Base-by-base conservation (phyloP, 1,284 basidiomycete genomes). In the Coniferiporia weirii region DNA sequence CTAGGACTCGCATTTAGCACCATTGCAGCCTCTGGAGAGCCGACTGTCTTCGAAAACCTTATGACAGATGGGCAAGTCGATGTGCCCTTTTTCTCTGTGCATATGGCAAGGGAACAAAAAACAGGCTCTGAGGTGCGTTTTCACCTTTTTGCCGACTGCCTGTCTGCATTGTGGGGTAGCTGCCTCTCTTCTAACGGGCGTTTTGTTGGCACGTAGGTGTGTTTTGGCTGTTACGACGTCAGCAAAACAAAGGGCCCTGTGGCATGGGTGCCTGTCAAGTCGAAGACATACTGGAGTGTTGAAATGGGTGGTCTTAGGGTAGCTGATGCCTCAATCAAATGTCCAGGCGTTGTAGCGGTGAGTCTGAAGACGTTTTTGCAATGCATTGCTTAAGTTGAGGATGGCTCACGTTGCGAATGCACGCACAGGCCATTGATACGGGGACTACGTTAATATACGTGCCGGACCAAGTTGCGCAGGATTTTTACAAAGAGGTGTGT, bases 1-100 rank as follows among this genome's bases (percentile, higher is more conserved):
- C 66, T 82, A 12, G 86, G 84, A 2, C 69, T 86, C 58, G 84
- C 79, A 9, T 88, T 85, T 62, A 71, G 80, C 32, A 72, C 75
- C 17, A 83, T 86, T 61, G 70, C 82, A 6, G 68, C 66, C 51
- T 77, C 73, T 0, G 67, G 66, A 12, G 59, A 75, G 56, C 75
- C 79, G 6, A 86, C 85, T 0, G 76, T 85, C 62, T 83, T 87
- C 63, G 86, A 89, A 67, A 86, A 81, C 63, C 68, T 87, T 49
- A 76, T 86, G 34, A 63, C 65, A 8, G 66, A 72, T 57, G 70
- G 72, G 36, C 70, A 74, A 59, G 63, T 87, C 17, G 65, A 70
- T 1, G 69, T 74, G 0, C 78, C 81, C 4, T 65, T 82, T 6
- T 88, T 88, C 68, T 79, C 79, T 13, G 76, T 87, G 17, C 79